Evolutionary conservation across 1,139 yeast genomes (phyloP), one percentile per base, ranked within the genome.

Genomic region (Suhomyces ambrosiae): DNA sequence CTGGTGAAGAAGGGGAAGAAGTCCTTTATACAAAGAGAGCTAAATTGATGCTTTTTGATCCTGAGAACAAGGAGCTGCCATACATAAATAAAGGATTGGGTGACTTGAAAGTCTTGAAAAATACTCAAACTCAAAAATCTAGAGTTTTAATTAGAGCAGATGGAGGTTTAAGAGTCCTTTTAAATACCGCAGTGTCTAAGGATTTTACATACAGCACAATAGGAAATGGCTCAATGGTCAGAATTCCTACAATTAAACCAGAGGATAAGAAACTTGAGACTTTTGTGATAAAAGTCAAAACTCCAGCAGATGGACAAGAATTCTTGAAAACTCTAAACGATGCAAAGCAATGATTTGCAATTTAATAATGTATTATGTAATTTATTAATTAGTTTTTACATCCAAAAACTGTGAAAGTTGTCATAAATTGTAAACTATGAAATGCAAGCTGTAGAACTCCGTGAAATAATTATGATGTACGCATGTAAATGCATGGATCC

Each of bases 1-100:
- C 94, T 4, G 97, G 97, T 14, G 97, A 92, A 63, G 97, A 90
- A 63, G 74, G 79, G 41, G 97, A 92, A 63, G 79, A 73, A 4
- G 58, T 72, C 0, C 56, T 78, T 23, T 86, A 74, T 51, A 76
- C 82, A 25, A 83, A 85, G 53, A 76, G 86, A 53, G 76, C 94
- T 7, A 88, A 88, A 56, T 67, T 89, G 30, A 80, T 82, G 76
- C 68, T 80, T 38, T 78, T 78, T 37, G 74, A 80, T 40, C 56
- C 79, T 4, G 67, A 65, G 13, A 72, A 76, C 25, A 72, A 74
- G 33, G 69, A 71, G 31, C 58, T 58, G 10, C 75, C 78, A 8
- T 84, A 83, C 52, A 68, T 65, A 16, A 65, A 79, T 14, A 76
- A 78, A 49, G 97, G 97, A 7, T 68, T 89, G 2, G 98, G 98